Percentiles rank a stretch among this genome's conserved stretches.
Evolutionary conservation across 1,139 yeast genomes (phyloP).

Genomic region (Scheffersomyces parashehatae): DNA sequence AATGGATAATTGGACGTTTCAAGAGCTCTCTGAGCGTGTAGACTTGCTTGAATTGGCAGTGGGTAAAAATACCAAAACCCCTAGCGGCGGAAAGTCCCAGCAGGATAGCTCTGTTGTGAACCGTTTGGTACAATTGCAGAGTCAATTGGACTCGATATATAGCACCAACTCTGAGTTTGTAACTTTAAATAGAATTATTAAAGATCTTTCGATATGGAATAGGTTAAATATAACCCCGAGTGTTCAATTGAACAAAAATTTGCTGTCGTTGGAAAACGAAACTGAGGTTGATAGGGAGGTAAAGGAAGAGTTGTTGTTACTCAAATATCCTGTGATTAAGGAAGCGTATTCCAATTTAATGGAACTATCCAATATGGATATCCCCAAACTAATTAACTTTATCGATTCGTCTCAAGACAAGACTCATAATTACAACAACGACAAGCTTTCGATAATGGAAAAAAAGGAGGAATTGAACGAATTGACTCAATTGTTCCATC

Average conservation of each 20-base stretch:
- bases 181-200: conserved; percentile 19
- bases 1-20: conserved; percentile 8
- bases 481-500: conserved; percentile 20
- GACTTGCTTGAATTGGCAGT: conserved; percentile 7
- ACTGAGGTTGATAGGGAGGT: conserved; percentile 6
- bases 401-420: conserved; percentile 18
- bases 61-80: background rate
- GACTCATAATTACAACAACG: conserved; percentile 16
- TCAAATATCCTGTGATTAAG: conserved; percentile 21
- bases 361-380: conserved; percentile 24
- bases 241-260: conserved; percentile 1
- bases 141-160: conserved; percentile 17
- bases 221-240: conserved; percentile 2
- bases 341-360: conserved; percentile 20
- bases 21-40: conserved; percentile 6
- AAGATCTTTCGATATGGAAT: conserved; percentile 19
- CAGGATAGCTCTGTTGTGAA: too few relatives aligned
- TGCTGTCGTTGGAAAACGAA: background rate
- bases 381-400: conserved; percentile 21
- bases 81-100: too few relatives aligned
- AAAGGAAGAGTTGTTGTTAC: conserved; percentile 21
- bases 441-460: conserved; percentile 6
- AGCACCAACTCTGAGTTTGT: conserved; percentile 21
- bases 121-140: conserved; percentile 13
- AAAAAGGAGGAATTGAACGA: conserved; percentile 14